Percentiles rank a stretch among this genome's conserved stretches.
phyloP scores from a whole-genome alignment of 2,329 filamentous ascomycete species.

The Trichoderma sp. region DNA sequence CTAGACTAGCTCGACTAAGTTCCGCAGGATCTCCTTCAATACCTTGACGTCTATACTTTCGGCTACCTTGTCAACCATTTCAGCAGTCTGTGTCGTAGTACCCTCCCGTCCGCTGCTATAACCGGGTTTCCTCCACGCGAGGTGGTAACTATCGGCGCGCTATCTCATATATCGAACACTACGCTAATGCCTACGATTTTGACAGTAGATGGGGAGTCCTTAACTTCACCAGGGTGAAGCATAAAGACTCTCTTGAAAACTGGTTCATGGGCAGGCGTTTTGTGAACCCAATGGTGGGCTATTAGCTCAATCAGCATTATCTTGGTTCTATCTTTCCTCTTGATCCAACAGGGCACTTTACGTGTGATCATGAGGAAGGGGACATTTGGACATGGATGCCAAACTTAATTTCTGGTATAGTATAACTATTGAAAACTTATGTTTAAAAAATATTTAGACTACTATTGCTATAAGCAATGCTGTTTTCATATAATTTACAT shows the following conservation, averaged over 20 bases:
- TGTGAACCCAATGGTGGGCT: slow-evolving; percentile 26
- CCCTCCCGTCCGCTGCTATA: too few relatives aligned
- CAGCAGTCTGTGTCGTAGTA: neutral
- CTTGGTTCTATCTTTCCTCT: slow-evolving; percentile 27
- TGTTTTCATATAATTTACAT: too few relatives aligned
- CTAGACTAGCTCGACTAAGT: neutral
- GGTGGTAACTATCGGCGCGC: slow-evolving; percentile 55
- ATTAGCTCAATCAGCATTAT: slow-evolving; percentile 30
- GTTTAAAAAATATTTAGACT: too few relatives aligned
- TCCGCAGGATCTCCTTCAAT: neutral
- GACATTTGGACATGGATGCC: neutral
- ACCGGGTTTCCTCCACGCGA: neutral
- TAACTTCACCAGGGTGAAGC: neutral
- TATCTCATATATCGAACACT: neutral
- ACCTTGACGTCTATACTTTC: neutral
- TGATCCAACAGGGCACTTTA: neutral
- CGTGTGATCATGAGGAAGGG: neutral
- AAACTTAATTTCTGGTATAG: too few relatives aligned
- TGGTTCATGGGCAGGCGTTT: slow-evolving; percentile 27
- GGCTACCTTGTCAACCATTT: neutral
- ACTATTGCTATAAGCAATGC: too few relatives aligned
- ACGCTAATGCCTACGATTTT: slow-evolving; percentile 53
- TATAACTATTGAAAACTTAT: too few relatives aligned
- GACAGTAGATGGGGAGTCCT: slow-evolving; percentile 40
- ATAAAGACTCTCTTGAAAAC: slow-evolving; percentile 19